Evolutionary conservation across 305 asterid genomes (phyloP).

Genomic region (Striga hermonthica): DNA sequence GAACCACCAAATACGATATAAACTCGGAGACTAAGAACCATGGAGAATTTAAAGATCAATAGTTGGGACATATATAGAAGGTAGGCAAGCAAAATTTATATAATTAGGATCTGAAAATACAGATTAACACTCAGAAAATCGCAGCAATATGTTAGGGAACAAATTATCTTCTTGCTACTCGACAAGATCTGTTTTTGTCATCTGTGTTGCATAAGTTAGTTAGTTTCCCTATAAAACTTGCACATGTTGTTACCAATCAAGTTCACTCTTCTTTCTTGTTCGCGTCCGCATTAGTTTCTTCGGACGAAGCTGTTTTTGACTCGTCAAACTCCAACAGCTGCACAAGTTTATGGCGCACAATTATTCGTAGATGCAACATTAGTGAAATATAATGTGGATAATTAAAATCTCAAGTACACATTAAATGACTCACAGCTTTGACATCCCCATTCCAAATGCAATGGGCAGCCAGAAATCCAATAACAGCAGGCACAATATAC

Average conservation of each 20-base stretch:
- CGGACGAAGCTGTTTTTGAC: slow-evolving; percentile 39
- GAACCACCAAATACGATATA: too few relatives aligned
- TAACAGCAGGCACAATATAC: slow-evolving; percentile 72
- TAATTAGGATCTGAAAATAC: not conserved
- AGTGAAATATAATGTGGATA: not conserved
- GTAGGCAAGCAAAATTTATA: not conserved
- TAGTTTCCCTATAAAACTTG: not conserved
- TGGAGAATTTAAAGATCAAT: not conserved
- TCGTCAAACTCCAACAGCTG: slow-evolving; percentile 75
- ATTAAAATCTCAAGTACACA: not conserved
- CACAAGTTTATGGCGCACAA: slow-evolving; percentile 8
- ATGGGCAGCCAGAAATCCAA: slow-evolving; percentile 69
- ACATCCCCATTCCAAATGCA: slow-evolving; percentile 73
- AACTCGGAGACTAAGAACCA: not conserved
- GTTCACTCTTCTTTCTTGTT: slow-evolving; percentile 52
- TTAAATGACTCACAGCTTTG: slow-evolving; percentile 46
- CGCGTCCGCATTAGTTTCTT: slow-evolving; percentile 32
- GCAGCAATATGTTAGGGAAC: not conserved
- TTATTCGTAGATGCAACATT: not conserved
- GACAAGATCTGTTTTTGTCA: slow-evolving; percentile 32
- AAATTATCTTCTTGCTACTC: slow-evolving; percentile 1
- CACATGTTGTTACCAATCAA: slow-evolving; percentile 11
- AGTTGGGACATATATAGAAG: not conserved
- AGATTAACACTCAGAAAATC: slow-evolving; percentile 4
- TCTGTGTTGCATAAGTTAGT: slow-evolving; percentile 30